A percentile compares a stretch with the other conserved stretches of the same genome.
These are phyloP conservation scores for Oemleria cerasiformis DNA, from an alignment of 306 rosid genomes.

Conservation along the genomic window DNA sequence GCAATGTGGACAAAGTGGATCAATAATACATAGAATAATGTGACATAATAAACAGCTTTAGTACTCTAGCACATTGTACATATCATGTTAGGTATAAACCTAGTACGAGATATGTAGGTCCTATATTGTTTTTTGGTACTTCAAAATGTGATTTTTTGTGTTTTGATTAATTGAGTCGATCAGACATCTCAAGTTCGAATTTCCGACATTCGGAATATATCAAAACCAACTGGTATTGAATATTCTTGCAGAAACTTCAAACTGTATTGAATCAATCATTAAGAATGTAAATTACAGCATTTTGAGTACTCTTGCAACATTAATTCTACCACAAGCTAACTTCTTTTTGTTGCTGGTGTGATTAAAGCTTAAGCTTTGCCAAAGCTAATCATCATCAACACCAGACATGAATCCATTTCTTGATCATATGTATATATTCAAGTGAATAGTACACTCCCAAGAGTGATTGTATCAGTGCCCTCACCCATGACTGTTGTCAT, in stretches of 20 bases:
- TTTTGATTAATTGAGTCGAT: too few relatives aligned
- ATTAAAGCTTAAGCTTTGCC: conserved; percentile 24
- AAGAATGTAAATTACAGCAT: background rate
- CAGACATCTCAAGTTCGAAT: too few relatives aligned
- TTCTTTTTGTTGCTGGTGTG: conserved; percentile 24
- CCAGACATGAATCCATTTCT: background rate
- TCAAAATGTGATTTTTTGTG: too few relatives aligned
- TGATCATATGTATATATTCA: conserved; percentile 1
- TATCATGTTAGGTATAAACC: background rate
- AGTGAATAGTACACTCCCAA: conserved; percentile 40
- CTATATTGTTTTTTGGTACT: too few relatives aligned
- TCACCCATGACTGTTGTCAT: conserved; percentile 50
- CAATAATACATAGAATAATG: background rate
- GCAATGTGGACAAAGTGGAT: background rate
- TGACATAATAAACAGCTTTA: background rate
- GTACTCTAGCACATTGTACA: background rate
- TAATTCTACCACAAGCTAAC: background rate
- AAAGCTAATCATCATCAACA: conserved; percentile 21
- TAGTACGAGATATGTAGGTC: background rate
- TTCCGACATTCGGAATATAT: too few relatives aligned
- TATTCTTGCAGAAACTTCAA: too few relatives aligned
- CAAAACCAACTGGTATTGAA: too few relatives aligned
- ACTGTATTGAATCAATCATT: background rate
- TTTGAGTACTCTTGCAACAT: background rate
- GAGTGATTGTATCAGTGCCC: conserved; percentile 37